Percentiles rank a stretch among this genome's conserved stretches.
phyloP scores from a whole-genome alignment of 805 yeast genomes.

The Zygoascus flipseniorum region DNA sequence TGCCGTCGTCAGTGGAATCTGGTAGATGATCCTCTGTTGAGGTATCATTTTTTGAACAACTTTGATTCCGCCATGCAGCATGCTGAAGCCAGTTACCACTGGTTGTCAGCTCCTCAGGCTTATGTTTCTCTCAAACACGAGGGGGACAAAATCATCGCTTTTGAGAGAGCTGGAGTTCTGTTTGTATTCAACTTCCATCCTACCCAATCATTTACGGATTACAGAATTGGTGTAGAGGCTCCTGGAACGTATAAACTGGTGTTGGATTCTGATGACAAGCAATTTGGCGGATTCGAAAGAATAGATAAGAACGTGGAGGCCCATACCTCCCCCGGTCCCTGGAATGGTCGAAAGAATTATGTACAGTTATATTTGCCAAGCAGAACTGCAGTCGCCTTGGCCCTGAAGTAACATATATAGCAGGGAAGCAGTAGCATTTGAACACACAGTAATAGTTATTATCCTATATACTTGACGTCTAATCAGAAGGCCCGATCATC shows the following conservation, averaged over 20 bases:
- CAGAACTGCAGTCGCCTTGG: constrained; percentile 59
- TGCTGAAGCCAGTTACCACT: constrained; percentile 58
- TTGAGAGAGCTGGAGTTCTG: constrained; percentile 76
- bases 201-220: constrained; percentile 70
- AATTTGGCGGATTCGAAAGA: constrained; percentile 77
- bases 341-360: constrained; percentile 76
- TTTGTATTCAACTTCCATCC: constrained; percentile 92
- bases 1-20: constrained; percentile 93
- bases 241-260: constrained; percentile 72
- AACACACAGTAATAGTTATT: not conserved
- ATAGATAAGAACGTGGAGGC: constrained; percentile 47
- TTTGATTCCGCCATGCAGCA: constrained; percentile 83
- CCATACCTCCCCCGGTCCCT: constrained; percentile 62
- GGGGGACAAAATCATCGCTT: constrained; percentile 78
- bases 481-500: constrained; percentile 83
- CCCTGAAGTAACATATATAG: constrained; percentile 20
- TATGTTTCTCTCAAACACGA: constrained; percentile 85
- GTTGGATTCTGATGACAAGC: constrained; percentile 60
- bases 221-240: constrained; percentile 79
- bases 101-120: constrained; percentile 69
- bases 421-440: not conserved
- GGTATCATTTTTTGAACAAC: constrained; percentile 69
- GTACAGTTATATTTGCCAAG: constrained; percentile 75
- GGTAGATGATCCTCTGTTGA: constrained; percentile 65
- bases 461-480: not conserved